phyloP scores from a whole-genome alignment of 208 protist genomes.

The Trypanosoma theileri region DNA sequence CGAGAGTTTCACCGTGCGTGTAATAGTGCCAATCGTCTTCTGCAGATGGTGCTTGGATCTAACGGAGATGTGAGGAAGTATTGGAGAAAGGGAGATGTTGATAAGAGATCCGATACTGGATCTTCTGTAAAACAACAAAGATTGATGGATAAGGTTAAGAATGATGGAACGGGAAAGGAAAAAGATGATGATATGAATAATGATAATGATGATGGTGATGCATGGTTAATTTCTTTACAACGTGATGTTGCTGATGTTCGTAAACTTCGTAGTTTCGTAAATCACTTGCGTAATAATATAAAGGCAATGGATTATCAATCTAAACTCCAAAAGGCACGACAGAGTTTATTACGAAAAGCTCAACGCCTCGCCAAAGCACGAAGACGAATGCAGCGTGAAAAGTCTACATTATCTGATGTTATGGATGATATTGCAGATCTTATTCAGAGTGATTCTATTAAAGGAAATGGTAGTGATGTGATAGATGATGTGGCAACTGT shows the following conservation, averaged over 20 bases:
- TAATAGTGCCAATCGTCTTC: slow-evolving; percentile 34
- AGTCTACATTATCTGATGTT: slow-evolving; percentile 36
- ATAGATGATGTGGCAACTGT: slow-evolving; percentile 22
- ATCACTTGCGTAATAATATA: slow-evolving; percentile 51
- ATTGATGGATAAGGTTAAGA: neutral
- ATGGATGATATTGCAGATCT: slow-evolving; percentile 44
- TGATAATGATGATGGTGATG: neutral
- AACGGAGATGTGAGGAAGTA: neutral
- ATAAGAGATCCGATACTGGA: too few relatives aligned
- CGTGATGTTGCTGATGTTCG: slow-evolving; percentile 56
- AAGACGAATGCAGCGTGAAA: slow-evolving; percentile 27
- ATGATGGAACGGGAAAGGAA: neutral
- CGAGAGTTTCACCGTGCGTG: slow-evolving; percentile 47
- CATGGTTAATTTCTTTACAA: slow-evolving; percentile 21
- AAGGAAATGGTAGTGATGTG: slow-evolving; percentile 9
- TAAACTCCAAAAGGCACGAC: slow-evolving; percentile 32
- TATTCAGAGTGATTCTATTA: slow-evolving; percentile 7
- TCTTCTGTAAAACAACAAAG: neutral
- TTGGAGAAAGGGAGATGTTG: neutral
- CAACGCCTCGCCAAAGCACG: slow-evolving; percentile 43
- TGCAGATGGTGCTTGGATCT: slow-evolving; percentile 19
- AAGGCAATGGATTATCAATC: slow-evolving; percentile 48
- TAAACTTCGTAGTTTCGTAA: slow-evolving; percentile 59
- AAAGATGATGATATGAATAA: neutral
- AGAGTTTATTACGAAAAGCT: slow-evolving; percentile 46